A percentile compares a stretch with the other conserved stretches of the same genome.
These are phyloP conservation scores for Aschersonia sp. DNA, from an alignment of 2,329 filamentous ascomycete genomes.

Conservation along the genomic window DNA sequence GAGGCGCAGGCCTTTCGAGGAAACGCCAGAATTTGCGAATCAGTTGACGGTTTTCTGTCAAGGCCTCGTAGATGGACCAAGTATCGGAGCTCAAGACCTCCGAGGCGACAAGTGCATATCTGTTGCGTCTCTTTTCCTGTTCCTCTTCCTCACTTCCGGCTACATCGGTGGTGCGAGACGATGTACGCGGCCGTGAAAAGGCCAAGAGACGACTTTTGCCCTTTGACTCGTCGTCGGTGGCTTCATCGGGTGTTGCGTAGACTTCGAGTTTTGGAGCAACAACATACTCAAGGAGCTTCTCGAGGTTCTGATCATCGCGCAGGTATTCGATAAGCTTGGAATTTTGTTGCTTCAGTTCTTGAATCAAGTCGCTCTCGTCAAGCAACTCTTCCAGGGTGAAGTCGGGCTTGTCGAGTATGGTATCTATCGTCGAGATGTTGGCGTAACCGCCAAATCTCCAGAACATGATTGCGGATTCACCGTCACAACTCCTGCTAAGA, in stretches of 20 bases:
- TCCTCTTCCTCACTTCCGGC: constrained; percentile 50
- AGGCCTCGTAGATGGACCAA: constrained; percentile 88
- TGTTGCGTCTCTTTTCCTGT: constrained; percentile 78
- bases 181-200: constrained; percentile 37
- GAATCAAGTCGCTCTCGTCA: constrained; percentile 89
- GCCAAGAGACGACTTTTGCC: constrained; percentile 26
- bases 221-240: constrained; percentile 36
- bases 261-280: constrained; percentile 59
- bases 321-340: constrained; percentile 94
- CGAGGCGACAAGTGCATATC: constrained; percentile 85
- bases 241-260: constrained; percentile 34
- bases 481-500: constrained; percentile 16
- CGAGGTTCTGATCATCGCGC: constrained; percentile 71
- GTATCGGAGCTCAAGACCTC: constrained; percentile 92
- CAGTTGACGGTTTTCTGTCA: constrained; percentile 71
- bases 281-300: constrained; percentile 81
- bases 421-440: constrained; percentile 92
- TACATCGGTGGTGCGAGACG: constrained; percentile 33
- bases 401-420: constrained; percentile 90
- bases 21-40: constrained; percentile 86
- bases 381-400: constrained; percentile 91
- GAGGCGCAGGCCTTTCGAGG: constrained; percentile 64
- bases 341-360: constrained; percentile 97
- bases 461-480: constrained; percentile 63
- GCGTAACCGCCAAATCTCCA: constrained; percentile 99